Percentiles rank a stretch among this genome's conserved stretches.
These are phyloP conservation scores for Yarrowia sp. DNA, from an alignment of 805 yeast species.

Conservation along the genomic window DNA sequence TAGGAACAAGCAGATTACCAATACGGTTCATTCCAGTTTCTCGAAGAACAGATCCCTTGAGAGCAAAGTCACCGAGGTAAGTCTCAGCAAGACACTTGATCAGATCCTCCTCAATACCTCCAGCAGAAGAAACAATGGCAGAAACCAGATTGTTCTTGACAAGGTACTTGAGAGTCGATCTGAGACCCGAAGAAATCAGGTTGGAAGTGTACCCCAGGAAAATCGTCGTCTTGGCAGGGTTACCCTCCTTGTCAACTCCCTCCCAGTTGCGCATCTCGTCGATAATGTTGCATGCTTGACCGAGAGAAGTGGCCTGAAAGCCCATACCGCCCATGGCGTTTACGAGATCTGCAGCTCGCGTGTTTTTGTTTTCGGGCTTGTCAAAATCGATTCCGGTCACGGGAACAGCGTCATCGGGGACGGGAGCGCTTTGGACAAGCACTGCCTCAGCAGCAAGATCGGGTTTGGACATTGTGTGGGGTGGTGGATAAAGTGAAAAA, in stretches of 20 bases:
- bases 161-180: slow-evolving; percentile 84
- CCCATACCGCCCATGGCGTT: slow-evolving; percentile 92
- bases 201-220: slow-evolving; percentile 97
- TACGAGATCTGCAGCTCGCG: slow-evolving; percentile 76
- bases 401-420: slow-evolving; percentile 72
- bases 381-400: slow-evolving; percentile 92
- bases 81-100: slow-evolving; percentile 97
- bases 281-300: slow-evolving; percentile 88
- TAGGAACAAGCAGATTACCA: slow-evolving; percentile 94
- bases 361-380: slow-evolving; percentile 67
- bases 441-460: slow-evolving; percentile 87
- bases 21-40: slow-evolving; percentile 97
- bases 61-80: slow-evolving; percentile 83
- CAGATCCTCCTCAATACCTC: slow-evolving; percentile 96
- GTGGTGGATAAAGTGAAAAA: background rate
- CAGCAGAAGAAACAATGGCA: slow-evolving; percentile 95
- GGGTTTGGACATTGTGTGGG: slow-evolving; percentile 44
- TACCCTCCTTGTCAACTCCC: slow-evolving; percentile 66
- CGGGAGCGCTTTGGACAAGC: slow-evolving; percentile 77
- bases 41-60: slow-evolving; percentile 78
- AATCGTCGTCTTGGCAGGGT: slow-evolving; percentile 75
- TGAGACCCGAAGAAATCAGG: slow-evolving; percentile 87
- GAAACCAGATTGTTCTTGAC: slow-evolving; percentile 94
- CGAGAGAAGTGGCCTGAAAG: slow-evolving; percentile 86
- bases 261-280: slow-evolving; percentile 92